phyloP scores from a whole-genome alignment of 2,329 filamentous ascomycete species.

The Talaromyces atroroseus region DNA sequence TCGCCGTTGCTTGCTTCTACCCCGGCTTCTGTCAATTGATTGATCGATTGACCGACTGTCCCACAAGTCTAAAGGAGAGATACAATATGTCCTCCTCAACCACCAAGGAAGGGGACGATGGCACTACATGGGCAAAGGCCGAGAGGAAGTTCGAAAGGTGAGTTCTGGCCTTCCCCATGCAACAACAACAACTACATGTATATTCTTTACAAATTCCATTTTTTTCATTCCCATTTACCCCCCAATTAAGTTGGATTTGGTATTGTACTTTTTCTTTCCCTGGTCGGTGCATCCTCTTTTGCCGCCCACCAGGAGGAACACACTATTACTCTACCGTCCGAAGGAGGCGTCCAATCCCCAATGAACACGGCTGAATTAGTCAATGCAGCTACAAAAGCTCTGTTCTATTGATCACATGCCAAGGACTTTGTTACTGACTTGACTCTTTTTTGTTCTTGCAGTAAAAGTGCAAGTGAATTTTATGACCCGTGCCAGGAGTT shows the following conservation, averaged over 20 bases:
- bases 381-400: neutral
- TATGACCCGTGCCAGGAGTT: constrained; percentile 95
- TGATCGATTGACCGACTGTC: neutral
- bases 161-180: constrained; percentile 18
- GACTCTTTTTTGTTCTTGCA: constrained; percentile 30
- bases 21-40: neutral
- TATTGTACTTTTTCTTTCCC: neutral
- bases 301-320: neutral
- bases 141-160: constrained; percentile 61
- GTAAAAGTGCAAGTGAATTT: constrained; percentile 83
- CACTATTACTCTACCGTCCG: neutral
- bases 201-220: neutral
- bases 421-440: neutral
- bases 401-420: constrained; percentile 4
- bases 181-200: neutral
- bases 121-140: constrained; percentile 48
- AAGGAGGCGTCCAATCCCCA: constrained; percentile 11
- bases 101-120: constrained; percentile 19
- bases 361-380: constrained; percentile 9
- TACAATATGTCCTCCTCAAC: constrained; percentile 20
- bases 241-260: neutral
- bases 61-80: neutral
- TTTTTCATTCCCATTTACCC: neutral
- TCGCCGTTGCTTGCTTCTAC: neutral
- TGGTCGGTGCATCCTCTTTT: neutral